A percentile compares a stretch with the other conserved stretches of the same genome.
These are phyloP conservation scores for Globisporangium middletonii DNA, from an alignment of 352 stramenopile species.

Conservation along the genomic window DNA sequence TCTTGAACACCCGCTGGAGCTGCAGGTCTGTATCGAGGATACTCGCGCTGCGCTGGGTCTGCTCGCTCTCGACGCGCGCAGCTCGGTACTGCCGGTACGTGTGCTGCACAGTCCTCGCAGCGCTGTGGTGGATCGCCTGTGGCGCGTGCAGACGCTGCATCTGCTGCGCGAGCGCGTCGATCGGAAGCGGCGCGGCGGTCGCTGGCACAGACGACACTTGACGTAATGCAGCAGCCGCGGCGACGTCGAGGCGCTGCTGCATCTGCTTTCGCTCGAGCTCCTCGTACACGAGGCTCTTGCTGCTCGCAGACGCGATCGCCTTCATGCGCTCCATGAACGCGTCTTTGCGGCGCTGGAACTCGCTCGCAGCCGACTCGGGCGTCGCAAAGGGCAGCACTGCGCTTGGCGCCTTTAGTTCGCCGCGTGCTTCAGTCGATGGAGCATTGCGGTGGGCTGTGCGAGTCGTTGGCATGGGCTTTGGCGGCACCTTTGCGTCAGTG, in stretches of 20 bases:
- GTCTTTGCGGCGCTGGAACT: slow-evolving; percentile 71
- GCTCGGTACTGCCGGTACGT: slow-evolving; percentile 33
- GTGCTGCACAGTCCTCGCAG: slow-evolving; percentile 32
- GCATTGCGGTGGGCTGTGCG: neutral
- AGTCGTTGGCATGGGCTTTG: neutral
- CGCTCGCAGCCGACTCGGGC: slow-evolving; percentile 19
- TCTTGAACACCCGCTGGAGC: slow-evolving; percentile 31
- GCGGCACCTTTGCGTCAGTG: neutral
- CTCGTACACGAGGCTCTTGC: slow-evolving; percentile 71
- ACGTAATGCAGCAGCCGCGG: neutral
- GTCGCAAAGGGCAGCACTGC: neutral
- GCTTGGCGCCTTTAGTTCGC: neutral
- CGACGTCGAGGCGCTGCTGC: slow-evolving; percentile 17
- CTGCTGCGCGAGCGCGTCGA: slow-evolving; percentile 21
- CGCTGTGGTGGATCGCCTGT: slow-evolving; percentile 35
- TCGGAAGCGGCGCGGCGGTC: neutral
- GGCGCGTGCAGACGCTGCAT: slow-evolving; percentile 25
- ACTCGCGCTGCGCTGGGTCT: neutral
- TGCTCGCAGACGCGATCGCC: slow-evolving; percentile 50
- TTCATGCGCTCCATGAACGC: slow-evolving; percentile 76
- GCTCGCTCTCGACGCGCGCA: slow-evolving; percentile 4
- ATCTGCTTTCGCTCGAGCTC: slow-evolving; percentile 47
- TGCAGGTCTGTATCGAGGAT: slow-evolving; percentile 31
- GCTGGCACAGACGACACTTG: neutral
- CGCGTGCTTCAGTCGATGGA: neutral